Evolutionary conservation across 1,139 yeast species (phyloP), one percentile per base, ranked within the genome.

Genomic region (Kazachstania sp.): DNA sequence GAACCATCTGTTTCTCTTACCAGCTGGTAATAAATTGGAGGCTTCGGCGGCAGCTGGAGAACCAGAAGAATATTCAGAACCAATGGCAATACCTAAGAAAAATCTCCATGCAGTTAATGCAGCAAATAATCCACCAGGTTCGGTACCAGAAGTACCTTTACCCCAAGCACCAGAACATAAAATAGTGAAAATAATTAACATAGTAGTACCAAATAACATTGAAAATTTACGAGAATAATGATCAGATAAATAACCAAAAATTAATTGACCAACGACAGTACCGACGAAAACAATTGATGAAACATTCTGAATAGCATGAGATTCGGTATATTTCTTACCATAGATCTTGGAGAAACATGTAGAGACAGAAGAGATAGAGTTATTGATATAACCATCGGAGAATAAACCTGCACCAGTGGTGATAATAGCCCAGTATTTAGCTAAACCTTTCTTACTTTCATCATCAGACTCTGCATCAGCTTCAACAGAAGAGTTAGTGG

Each of bases 41-140:
- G 95, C 94, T 68, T 90, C 97, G 30, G 96, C 90, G 54, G 95
- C 87, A 43, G 95, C 95, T 28, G 90, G 94, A 2, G 95, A 85
- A 36, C 95, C 87, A 23, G 95, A 83, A 41, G 96, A 95, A 64
- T 90, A 90, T 69, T 90, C 97, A 45, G 95, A 90, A 55, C 92
- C 92, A 59, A 79, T 78, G 53, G 88, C 94, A 55, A 84, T 74
- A 66, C 96, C 97, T 46, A 90, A 71, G 65, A 90, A 84, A 68
- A 86, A 86, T 64, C 97, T 77, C 66, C 84, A 86, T 16, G 81
- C 82, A 12, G 95, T 86, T 45, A 90, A 70, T 18, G 95, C 92
- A 6, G 87, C 81, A 55, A 87, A 78, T 68, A 87, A 69, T 9
- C 65, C 68, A 34, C 96, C 95, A 45, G 76, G 71, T 18, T 78